phyloP scores from a whole-genome alignment of 805 yeast genomes.

The Candida oleophila region DNA sequence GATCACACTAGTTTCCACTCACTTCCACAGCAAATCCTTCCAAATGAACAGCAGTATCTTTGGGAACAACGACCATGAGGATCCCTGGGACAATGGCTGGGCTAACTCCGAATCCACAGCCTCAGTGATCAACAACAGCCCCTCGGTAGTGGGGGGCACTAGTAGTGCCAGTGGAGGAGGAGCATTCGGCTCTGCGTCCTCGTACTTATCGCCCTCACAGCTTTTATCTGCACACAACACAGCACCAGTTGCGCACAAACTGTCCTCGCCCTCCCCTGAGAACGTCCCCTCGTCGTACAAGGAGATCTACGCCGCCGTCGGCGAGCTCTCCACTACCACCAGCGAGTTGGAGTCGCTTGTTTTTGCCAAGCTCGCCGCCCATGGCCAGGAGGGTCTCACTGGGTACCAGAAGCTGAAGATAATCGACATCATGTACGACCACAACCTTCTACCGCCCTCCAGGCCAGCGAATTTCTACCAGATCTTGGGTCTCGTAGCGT shows the following conservation, averaged over 20 bases:
- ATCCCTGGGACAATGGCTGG: conserved; percentile 45
- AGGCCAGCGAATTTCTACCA: conserved; percentile 30
- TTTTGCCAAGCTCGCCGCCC: conserved; percentile 23
- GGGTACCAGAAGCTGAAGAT: conserved; percentile 31
- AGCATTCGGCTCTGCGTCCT: conserved; percentile 9
- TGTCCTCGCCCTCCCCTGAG: conserved; percentile 5
- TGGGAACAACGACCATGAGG: conserved; percentile 17
- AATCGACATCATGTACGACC: conserved; percentile 35
- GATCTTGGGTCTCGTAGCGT: conserved; percentile 38
- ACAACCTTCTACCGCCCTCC: conserved; percentile 31
- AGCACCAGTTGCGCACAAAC: conserved; percentile 4
- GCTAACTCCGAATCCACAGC: conserved; percentile 14
- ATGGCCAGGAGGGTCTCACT: conserved; percentile 14
- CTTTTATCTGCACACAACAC: conserved; percentile 9
- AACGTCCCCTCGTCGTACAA: conserved; percentile 32
- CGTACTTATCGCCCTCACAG: conserved; percentile 28
- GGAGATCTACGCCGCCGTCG: conserved; percentile 18
- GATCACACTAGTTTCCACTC: neutral
- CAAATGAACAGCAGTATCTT: conserved; percentile 12
- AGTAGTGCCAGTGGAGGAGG: conserved; percentile 5
- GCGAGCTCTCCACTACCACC: conserved; percentile 17
- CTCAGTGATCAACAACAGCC: neutral
- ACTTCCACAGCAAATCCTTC: neutral
- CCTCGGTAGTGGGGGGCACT: neutral
- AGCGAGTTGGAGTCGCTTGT: conserved; percentile 29